Conservation (phyloP, 495 filamentous ascomycete species). For the Penicillium robsamsonii region DNA sequence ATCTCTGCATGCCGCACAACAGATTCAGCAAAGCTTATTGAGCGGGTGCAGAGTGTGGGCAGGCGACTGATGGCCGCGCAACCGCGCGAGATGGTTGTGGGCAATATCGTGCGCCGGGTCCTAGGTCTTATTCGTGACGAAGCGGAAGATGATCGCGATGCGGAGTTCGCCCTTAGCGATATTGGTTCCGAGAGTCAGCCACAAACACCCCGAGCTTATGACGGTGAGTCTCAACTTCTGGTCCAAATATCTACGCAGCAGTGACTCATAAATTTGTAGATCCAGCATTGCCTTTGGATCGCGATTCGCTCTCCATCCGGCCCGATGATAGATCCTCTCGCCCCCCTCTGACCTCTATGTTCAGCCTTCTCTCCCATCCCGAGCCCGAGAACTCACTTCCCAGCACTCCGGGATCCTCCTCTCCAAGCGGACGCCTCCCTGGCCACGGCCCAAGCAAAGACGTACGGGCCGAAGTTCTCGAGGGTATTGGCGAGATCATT, state of each 20-base stretch:
- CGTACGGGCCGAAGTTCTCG: slow-evolving; percentile 81
- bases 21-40: slow-evolving; percentile 73
- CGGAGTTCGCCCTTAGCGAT: slow-evolving; percentile 57
- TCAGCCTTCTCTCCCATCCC: slow-evolving; percentile 73
- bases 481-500: slow-evolving; percentile 86
- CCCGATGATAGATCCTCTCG: slow-evolving; percentile 44
- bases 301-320: slow-evolving; percentile 32
- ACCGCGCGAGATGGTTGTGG: slow-evolving; percentile 84
- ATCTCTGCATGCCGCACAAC: slow-evolving; percentile 65
- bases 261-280: slow-evolving; percentile 29
- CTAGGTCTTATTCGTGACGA: slow-evolving; percentile 90
- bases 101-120: slow-evolving; percentile 88
- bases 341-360: slow-evolving; percentile 70
- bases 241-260: slow-evolving; percentile 14
- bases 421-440: slow-evolving; percentile 39
- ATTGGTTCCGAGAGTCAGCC: slow-evolving; percentile 50
- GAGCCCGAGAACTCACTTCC: slow-evolving; percentile 45
- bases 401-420: slow-evolving; percentile 43
- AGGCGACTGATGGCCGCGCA: slow-evolving; percentile 73
- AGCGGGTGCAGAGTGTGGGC: slow-evolving; percentile 72
- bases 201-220: slow-evolving; percentile 43
- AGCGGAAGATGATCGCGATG: slow-evolving; percentile 74
- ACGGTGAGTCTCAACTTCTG: slow-evolving; percentile 30
- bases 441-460: slow-evolving; percentile 48
- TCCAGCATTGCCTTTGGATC: slow-evolving; percentile 31